Evolutionary conservation across 257 asterid genomes (phyloP).

Genomic region (Solanum ahanhuiri): DNA sequence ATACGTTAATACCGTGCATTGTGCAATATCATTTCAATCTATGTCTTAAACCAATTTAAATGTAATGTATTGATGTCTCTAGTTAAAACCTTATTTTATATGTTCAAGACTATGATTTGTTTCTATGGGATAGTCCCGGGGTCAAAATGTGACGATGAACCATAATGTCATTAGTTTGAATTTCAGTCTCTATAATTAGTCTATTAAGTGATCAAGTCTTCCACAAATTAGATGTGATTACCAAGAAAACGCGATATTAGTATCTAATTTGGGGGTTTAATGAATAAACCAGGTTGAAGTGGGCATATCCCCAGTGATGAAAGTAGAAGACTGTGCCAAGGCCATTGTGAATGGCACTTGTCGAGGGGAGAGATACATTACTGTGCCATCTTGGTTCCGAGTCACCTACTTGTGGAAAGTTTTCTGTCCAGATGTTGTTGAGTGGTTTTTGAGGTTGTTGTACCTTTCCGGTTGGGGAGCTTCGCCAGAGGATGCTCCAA

Average conservation of each 20-base stretch:
- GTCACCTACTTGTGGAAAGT: conserved; percentile 34
- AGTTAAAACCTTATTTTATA: background rate
- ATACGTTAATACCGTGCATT: no score
- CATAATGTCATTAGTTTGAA: background rate
- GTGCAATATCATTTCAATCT: background rate
- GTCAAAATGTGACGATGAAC: background rate
- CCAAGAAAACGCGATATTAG: background rate
- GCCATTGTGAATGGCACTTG: conserved; percentile 35
- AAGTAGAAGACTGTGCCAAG: conserved; percentile 37
- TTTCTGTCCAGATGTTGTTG: conserved; percentile 45
- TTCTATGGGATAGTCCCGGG: background rate
- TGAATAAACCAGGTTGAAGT: background rate
- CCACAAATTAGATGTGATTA: background rate
- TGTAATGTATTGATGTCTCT: background rate
- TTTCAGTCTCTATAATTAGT: background rate
- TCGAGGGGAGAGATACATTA: conserved; percentile 48
- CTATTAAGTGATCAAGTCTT: background rate
- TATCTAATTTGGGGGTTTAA: background rate
- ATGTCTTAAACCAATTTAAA: background rate
- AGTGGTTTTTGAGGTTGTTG: conserved; percentile 28
- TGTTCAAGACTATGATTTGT: background rate
- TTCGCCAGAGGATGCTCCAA: conserved; percentile 10
- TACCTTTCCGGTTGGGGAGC: conserved; percentile 21
- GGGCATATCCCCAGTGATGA: conserved; percentile 19
- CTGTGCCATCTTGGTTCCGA: conserved; percentile 46